Conservation (phyloP, 495 filamentous ascomycete genomes). For the Xylaria telfairii region DNA sequence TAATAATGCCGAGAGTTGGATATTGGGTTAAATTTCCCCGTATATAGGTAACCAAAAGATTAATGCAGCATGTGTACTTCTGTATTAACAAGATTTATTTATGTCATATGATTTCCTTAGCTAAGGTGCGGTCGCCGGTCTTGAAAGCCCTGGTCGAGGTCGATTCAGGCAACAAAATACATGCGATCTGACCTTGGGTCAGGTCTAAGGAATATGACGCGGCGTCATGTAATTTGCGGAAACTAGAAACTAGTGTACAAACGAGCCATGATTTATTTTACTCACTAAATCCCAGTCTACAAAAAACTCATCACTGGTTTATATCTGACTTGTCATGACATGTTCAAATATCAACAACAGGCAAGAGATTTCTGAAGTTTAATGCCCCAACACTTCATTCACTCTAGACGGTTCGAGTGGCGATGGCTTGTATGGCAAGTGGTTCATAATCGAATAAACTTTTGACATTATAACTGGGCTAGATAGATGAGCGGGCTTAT, state of each 20-base stretch:
- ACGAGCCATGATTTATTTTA: neutral
- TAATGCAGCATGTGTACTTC: neutral
- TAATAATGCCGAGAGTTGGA: slow-evolving; percentile 5
- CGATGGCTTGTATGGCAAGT: no score
- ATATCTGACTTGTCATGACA: neutral
- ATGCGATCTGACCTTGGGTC: neutral
- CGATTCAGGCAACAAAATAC: neutral
- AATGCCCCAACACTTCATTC: neutral
- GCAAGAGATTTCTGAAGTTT: neutral
- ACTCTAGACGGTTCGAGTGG: neutral
- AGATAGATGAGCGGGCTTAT: neutral
- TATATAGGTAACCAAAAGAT: slow-evolving; percentile 2
- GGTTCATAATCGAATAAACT: neutral
- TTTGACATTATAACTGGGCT: slow-evolving; percentile 11
- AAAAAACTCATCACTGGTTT: neutral
- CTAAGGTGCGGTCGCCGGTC: neutral
- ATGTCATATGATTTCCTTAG: neutral
- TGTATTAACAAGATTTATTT: neutral
- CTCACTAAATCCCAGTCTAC: no score
- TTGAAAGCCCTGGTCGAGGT: neutral
- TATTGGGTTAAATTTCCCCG: neutral
- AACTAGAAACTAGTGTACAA: neutral
- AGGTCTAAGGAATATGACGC: neutral
- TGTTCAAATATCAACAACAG: neutral
- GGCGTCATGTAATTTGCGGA: neutral